Evolutionary conservation across 2,329 filamentous ascomycete species (phyloP).

Genomic region (Hirsutella rhossiliensis): DNA sequence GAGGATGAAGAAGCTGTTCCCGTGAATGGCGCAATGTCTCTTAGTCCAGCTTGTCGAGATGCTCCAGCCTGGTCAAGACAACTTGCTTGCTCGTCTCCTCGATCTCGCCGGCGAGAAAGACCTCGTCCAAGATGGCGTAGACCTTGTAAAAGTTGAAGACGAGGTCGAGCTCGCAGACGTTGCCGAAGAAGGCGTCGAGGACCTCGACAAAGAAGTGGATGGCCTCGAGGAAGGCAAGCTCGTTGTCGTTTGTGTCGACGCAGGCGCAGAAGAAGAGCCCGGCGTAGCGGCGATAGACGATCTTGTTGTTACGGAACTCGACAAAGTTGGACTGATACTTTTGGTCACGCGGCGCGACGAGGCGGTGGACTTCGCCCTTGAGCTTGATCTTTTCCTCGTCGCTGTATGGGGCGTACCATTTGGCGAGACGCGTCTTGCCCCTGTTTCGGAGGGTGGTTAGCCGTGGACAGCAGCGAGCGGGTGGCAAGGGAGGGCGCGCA

Average conservation of each 20-base stretch:
- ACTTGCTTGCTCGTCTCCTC: slow-evolving; percentile 99
- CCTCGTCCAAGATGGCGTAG: slow-evolving; percentile 96
- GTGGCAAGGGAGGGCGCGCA: slow-evolving; percentile 23
- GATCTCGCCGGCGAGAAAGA: slow-evolving; percentile 94
- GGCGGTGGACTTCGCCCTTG: slow-evolving; percentile 96
- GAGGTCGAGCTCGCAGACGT: slow-evolving; percentile 95
- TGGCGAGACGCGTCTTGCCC: slow-evolving; percentile 95
- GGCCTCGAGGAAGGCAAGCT: slow-evolving; percentile 89
- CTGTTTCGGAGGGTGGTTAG: slow-evolving; percentile 30
- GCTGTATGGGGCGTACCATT: slow-evolving; percentile 98
- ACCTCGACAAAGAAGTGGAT: slow-evolving; percentile 99
- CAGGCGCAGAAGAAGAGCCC: slow-evolving; percentile 99
- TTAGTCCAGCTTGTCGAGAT: slow-evolving; percentile 83
- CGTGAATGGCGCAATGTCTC: not conserved
- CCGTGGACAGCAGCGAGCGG: not conserved
- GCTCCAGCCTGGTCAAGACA: slow-evolving; percentile 83
- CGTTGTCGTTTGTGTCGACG: slow-evolving; percentile 98
- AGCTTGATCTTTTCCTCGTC: slow-evolving; percentile 99
- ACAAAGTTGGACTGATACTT: slow-evolving; percentile 99
- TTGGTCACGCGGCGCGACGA: slow-evolving; percentile 93
- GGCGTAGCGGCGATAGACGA: slow-evolving; percentile 94
- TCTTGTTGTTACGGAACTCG: slow-evolving; percentile 88
- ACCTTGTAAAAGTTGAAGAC: slow-evolving; percentile 78
- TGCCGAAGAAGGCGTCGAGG: slow-evolving; percentile 95
- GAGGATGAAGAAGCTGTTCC: too few species aligned